Percentiles rank a stretch among this genome's conserved stretches.
Evolutionary conservation across 768 basidiomycete genomes (phyloP).

Genomic region (Macrolepiota albuminosa): DNA sequence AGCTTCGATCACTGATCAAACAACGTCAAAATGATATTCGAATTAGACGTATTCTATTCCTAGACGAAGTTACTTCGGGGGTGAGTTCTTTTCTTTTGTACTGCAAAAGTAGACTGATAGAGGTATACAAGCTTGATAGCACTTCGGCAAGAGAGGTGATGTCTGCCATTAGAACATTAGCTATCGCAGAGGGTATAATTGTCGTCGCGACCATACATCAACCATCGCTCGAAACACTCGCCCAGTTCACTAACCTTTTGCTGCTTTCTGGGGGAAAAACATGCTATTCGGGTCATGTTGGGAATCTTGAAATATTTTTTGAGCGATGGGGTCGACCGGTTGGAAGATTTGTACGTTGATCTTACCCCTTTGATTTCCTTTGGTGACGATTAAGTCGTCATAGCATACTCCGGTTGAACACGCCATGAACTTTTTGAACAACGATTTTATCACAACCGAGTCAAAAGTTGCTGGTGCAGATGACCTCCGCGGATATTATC

Average conservation of each 20-base stretch:
- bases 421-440: conserved; percentile 53
- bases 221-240: conserved; percentile 54
- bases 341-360: conserved; percentile 23
- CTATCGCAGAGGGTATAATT: conserved; percentile 44
- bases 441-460: conserved; percentile 31
- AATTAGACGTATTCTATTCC: conserved; percentile 45
- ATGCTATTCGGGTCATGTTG: conserved; percentile 40
- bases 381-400: conserved; percentile 13
- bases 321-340: conserved; percentile 36
- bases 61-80: conserved; percentile 61
- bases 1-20: conserved; percentile 8
- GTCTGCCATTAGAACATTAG: conserved; percentile 38
- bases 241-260: conserved; percentile 55
- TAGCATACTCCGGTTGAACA: conserved; percentile 55
- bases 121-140: conserved; percentile 36
- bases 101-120: neutral
- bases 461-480: conserved; percentile 15
- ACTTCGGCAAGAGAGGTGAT: conserved; percentile 40
- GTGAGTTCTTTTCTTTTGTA: conserved; percentile 18
- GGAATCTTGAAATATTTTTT: conserved; percentile 33
- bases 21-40: neutral
- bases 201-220: conserved; percentile 68
- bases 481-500: conserved; percentile 32
- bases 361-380: neutral
- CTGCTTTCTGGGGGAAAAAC: conserved; percentile 50